phyloP scores from a whole-genome alignment of 306 rosid genomes.

The Lathyrus oleraceus region DNA sequence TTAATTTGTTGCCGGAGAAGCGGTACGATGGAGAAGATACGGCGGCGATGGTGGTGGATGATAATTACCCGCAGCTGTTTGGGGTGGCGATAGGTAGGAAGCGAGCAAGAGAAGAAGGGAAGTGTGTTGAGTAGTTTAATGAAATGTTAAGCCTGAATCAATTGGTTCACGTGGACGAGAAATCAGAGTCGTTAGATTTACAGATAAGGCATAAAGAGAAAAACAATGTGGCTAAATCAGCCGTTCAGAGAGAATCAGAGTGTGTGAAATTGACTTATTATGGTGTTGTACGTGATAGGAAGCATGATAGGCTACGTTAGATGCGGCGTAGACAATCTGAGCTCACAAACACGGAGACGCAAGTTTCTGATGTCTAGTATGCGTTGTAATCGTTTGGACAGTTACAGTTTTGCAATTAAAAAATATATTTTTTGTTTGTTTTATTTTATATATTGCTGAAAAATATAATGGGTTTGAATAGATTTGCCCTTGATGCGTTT shows the following conservation, averaged over 20 bases:
- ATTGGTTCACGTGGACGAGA: conserved; percentile 39
- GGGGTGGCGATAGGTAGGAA: conserved; percentile 67
- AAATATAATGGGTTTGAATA: no score
- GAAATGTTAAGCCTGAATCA: conserved; percentile 47
- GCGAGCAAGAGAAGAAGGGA: conserved; percentile 51
- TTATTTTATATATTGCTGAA: no score
- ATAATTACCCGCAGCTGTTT: conserved; percentile 50
- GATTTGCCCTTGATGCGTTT: no score
- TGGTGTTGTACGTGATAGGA: not conserved
- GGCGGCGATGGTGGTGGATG: not conserved
- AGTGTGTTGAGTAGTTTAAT: conserved; percentile 41
- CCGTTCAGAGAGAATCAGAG: no score
- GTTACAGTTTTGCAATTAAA: no score
- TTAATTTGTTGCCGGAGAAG: conserved; percentile 54
- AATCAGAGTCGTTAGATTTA: conserved; percentile 57
- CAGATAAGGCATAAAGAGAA: conserved; percentile 37
- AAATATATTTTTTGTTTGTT: no score
- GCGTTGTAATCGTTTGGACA: no score
- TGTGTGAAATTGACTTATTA: conserved; percentile 45
- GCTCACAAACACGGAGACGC: conserved; percentile 22
- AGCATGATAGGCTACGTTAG: conserved; percentile 22
- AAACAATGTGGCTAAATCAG: no score
- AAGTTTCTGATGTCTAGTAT: no score
- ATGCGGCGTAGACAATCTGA: conserved; percentile 34
- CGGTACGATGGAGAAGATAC: conserved; percentile 20